These are phyloP conservation scores for Musa troglodytarum DNA, from an alignment of 176 grass and related monocot genomes.

Conservation along the genomic window DNA sequence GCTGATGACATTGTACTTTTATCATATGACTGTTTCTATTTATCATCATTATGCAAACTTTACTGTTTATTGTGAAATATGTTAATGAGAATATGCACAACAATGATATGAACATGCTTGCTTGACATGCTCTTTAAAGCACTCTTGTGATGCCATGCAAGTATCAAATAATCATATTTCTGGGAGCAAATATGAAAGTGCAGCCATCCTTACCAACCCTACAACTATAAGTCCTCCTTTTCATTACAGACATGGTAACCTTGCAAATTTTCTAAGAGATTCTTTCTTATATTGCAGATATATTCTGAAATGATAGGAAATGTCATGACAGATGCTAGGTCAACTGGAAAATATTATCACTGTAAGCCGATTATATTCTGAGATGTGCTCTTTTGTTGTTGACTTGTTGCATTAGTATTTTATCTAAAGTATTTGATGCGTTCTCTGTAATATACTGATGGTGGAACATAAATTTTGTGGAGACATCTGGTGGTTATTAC, in stretches of 20 bases:
- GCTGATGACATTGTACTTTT: no score
- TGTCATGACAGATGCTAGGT: conserved; percentile 97
- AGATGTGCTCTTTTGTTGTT: background rate
- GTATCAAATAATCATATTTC: background rate
- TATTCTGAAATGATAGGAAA: conserved; percentile 99
- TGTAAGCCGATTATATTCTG: conserved; percentile 50
- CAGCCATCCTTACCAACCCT: background rate
- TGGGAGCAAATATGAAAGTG: background rate
- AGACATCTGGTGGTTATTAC: no score
- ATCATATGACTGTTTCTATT: background rate
- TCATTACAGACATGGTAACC: background rate
- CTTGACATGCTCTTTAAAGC: background rate
- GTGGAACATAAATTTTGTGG: no score
- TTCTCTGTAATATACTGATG: background rate
- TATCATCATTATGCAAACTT: background rate
- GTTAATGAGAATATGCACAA: background rate
- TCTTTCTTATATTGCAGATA: conserved; percentile 47
- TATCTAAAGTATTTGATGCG: background rate
- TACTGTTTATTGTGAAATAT: background rate
- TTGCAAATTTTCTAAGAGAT: background rate
- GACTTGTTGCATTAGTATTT: background rate
- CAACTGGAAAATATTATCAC: conserved; percentile 98
- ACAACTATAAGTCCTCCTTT: background rate
- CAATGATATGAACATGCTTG: no score
- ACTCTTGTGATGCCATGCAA: background rate